These are phyloP conservation scores for Diaporthe citri DNA, from an alignment of 2,329 filamentous ascomycete genomes.

Conservation along the genomic window DNA sequence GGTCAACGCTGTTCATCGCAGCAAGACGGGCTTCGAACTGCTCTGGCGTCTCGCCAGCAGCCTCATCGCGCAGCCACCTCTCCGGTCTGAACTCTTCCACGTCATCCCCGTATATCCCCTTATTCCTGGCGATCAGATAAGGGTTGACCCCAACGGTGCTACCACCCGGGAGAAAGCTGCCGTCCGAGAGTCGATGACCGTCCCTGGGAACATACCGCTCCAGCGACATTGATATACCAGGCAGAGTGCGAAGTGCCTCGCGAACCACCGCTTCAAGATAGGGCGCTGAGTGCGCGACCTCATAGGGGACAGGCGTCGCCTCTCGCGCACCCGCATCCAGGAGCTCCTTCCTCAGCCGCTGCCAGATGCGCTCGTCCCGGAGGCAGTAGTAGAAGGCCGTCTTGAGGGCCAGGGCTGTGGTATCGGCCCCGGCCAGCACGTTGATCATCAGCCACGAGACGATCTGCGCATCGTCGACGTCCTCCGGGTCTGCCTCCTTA, in stretches of 20 bases:
- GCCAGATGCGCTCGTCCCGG: constrained; percentile 47
- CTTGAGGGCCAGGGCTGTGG: constrained; percentile 51
- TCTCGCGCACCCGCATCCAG: constrained; percentile 47
- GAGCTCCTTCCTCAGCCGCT: constrained; percentile 51
- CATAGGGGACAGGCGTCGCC: constrained; percentile 43
- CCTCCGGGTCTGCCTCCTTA: constrained; percentile 42
- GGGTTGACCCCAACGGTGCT: constrained; percentile 81
- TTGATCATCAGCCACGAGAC: constrained; percentile 51
- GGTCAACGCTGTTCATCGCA: constrained; percentile 76
- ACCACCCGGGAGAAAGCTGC: constrained; percentile 72
- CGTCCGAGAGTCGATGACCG: constrained; percentile 52
- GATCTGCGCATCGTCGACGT: constrained; percentile 52
- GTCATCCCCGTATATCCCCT: constrained; percentile 72
- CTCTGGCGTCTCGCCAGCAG: constrained; percentile 51
- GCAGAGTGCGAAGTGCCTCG: constrained; percentile 56
- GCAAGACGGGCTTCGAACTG: constrained; percentile 66
- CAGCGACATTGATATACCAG: constrained; percentile 48
- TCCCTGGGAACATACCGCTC: constrained; percentile 44
- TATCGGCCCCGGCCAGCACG: constrained; percentile 54
- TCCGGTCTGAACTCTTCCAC: constrained; percentile 77
- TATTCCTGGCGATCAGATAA: constrained; percentile 80
- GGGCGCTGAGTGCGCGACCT: constrained; percentile 45
- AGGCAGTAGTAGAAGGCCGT: constrained; percentile 55
- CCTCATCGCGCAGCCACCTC: constrained; percentile 68
- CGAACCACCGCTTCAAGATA: constrained; percentile 55